phyloP scores from a whole-genome alignment of 1,139 yeast genomes.

The Yamadazyma diddensiae region DNA sequence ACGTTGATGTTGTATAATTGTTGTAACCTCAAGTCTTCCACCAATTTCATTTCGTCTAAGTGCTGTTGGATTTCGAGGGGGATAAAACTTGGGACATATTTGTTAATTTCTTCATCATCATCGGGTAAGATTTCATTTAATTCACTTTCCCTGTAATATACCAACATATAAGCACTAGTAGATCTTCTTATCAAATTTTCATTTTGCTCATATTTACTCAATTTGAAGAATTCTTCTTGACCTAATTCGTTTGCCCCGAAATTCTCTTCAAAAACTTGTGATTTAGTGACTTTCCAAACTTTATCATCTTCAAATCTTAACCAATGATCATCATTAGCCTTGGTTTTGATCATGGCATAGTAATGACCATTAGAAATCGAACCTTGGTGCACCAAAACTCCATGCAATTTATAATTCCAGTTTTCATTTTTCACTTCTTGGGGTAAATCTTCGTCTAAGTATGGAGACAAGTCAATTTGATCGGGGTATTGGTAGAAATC shows the following conservation, averaged over 20 bases:
- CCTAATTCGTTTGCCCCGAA: conserved; percentile 73
- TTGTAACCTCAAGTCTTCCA: conserved; percentile 71
- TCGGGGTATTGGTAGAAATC: conserved; percentile 92
- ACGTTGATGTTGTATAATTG: conserved; percentile 70
- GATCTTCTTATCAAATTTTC: conserved; percentile 69
- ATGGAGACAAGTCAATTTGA: conserved; percentile 75
- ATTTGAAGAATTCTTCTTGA: conserved; percentile 43
- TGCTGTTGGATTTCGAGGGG: conserved; percentile 62
- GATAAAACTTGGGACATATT: conserved; percentile 63
- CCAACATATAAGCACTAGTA: conserved; percentile 96
- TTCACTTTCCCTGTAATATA: conserved; percentile 71
- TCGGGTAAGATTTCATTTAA: conserved; percentile 59
- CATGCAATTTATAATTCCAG: conserved; percentile 82
- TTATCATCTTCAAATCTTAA: conserved; percentile 91
- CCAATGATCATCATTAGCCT: conserved; percentile 64
- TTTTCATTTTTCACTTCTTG: conserved; percentile 48
- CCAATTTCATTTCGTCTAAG: conserved; percentile 56
- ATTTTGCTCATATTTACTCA: conserved; percentile 60
- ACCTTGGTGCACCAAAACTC: conserved; percentile 94
- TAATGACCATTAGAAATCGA: conserved; percentile 95
- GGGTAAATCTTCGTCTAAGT: conserved; percentile 59
- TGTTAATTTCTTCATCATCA: conserved; percentile 42
- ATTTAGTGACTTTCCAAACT: conserved; percentile 81
- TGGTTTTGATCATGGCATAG: conserved; percentile 89
- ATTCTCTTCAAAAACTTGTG: conserved; percentile 88